Conservation (phyloP, 2,329 filamentous ascomycete genomes). For the Leptographium galeiforme region DNA sequence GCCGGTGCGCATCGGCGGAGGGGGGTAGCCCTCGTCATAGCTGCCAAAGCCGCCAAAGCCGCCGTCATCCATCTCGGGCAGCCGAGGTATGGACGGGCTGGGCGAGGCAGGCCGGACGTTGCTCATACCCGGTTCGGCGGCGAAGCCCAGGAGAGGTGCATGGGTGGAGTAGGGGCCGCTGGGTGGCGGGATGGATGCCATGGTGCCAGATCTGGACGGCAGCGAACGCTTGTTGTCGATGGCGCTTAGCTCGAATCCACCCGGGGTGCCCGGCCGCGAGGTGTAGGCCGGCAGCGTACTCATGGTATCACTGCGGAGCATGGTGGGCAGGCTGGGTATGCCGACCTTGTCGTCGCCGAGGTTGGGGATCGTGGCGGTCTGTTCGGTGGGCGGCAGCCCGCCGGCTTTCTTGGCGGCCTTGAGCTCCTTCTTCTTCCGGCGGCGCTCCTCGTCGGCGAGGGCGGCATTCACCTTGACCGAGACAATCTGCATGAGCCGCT, state of each 20-base stretch:
- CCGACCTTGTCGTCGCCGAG: conserved; percentile 33
- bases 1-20: conserved; percentile 11
- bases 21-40: background rate
- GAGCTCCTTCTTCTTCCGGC: conserved; percentile 36
- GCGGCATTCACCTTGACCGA: conserved; percentile 79
- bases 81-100: conserved; percentile 10
- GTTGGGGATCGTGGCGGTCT: conserved; percentile 54
- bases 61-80: conserved; percentile 1
- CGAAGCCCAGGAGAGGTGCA: conserved; percentile 17
- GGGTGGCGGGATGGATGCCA: conserved; percentile 12
- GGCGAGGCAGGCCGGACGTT: conserved; percentile 15
- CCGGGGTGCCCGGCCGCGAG: conserved; percentile 43
- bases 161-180: conserved; percentile 15
- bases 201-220: conserved; percentile 21
- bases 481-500: conserved; percentile 71
- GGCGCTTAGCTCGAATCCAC: conserved; percentile 36
- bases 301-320: conserved; percentile 47
- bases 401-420: conserved; percentile 41
- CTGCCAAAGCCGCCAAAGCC: background rate
- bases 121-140: conserved; percentile 18
- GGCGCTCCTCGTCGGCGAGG: conserved; percentile 61
- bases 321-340: conserved; percentile 36
- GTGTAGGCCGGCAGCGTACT: conserved; percentile 49
- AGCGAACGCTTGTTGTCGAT: conserved; percentile 36
- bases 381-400: conserved; percentile 33